These are phyloP conservation scores for Fusarium chaquense DNA, from an alignment of 2,329 filamentous ascomycete genomes.

Conservation along the genomic window DNA sequence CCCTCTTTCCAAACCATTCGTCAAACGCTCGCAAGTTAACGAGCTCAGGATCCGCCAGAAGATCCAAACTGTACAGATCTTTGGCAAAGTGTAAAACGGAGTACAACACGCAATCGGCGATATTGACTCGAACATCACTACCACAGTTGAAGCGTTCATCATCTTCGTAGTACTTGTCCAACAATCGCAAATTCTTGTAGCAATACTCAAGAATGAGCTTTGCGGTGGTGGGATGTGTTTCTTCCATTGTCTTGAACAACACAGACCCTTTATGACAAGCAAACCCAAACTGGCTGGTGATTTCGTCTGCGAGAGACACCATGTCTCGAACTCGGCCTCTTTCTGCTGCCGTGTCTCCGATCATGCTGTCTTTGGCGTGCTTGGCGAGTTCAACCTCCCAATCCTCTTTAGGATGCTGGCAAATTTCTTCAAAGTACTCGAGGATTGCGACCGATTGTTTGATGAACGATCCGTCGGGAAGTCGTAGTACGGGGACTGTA, in stretches of 20 bases:
- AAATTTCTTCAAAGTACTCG: constrained; percentile 36
- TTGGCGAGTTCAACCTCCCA: constrained; percentile 26
- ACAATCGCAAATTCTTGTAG: constrained; percentile 12
- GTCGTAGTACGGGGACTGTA: constrained; percentile 18
- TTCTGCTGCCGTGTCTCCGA: constrained; percentile 12
- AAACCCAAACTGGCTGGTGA: constrained; percentile 22
- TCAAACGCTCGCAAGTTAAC: constrained; percentile 21
- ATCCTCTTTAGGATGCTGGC: constrained; percentile 4
- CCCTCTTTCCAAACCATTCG: constrained; percentile 14
- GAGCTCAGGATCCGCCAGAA: constrained; percentile 13
- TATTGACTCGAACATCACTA: neutral
- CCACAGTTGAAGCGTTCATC: neutral
- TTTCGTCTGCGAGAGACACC: constrained; percentile 31
- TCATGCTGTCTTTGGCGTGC: neutral
- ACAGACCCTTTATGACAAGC: constrained; percentile 34
- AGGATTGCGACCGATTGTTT: constrained; percentile 37
- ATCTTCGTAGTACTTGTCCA: constrained; percentile 24
- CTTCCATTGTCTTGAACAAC: constrained; percentile 11
- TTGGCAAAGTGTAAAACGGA: constrained; percentile 33
- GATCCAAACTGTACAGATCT: constrained; percentile 20
- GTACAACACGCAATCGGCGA: constrained; percentile 38
- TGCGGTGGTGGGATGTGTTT: neutral
- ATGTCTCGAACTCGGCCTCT: constrained; percentile 26
- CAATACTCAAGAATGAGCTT: constrained; percentile 22
- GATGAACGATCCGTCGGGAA: constrained; percentile 36